Conservation (phyloP, 75 land plant genomes). For the Cunninghamia lanceolata region DNA sequence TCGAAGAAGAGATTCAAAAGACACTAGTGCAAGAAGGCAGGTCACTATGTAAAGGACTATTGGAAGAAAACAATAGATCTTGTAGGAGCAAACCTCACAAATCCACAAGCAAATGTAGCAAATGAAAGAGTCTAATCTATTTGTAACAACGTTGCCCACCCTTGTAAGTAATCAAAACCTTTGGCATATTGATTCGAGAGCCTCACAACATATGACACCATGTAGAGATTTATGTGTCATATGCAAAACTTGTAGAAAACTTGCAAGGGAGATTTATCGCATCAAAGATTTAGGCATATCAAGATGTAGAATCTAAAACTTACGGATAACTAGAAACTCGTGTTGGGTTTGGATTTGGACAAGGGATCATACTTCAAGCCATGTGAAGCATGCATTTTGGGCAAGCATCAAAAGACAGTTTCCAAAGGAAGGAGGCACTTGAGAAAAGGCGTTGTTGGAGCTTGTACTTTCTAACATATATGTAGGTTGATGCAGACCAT, state of each 20-base stretch:
- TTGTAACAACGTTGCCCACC: not conserved
- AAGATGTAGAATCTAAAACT: not conserved
- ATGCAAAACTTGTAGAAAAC: not conserved
- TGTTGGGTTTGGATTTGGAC: not conserved
- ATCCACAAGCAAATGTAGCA: not conserved
- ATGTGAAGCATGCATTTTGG: too few relatives aligned
- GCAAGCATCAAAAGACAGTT: too few relatives aligned
- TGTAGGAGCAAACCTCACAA: not conserved
- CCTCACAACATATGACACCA: not conserved
- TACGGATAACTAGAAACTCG: not conserved
- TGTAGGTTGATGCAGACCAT: not conserved
- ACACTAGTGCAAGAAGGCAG: not conserved
- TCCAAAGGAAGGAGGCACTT: not conserved
- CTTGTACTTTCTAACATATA: not conserved
- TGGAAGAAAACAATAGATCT: not conserved
- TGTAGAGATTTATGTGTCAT: not conserved
- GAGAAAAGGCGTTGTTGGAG: not conserved
- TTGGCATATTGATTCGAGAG: not conserved
- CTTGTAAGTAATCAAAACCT: not conserved
- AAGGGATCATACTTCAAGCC: not conserved
- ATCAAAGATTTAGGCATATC: not conserved
- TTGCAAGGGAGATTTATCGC: not conserved
- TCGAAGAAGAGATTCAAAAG: not conserved
- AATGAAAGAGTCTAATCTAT: not conserved
- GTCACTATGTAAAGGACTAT: not conserved